phyloP scores from a whole-genome alignment of 2,329 filamentous ascomycete genomes.

The Aureobasidium sp. region DNA sequence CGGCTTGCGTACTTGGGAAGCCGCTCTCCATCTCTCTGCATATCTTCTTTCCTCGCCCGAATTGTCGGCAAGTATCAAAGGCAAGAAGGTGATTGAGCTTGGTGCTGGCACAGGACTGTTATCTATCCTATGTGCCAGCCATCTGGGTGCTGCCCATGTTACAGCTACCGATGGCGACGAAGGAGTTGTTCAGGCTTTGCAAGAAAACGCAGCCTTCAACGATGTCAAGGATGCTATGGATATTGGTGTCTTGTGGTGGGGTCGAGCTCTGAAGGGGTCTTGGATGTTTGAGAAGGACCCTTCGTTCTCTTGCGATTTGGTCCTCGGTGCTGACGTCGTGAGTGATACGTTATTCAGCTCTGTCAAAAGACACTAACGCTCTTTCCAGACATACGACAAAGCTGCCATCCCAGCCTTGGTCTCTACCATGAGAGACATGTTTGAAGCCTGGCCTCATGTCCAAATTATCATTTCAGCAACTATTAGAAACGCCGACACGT shows the following conservation, averaged over 20 bases:
- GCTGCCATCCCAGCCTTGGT: slow-evolving; percentile 57
- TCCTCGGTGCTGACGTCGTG: slow-evolving; percentile 68
- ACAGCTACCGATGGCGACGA: slow-evolving; percentile 69
- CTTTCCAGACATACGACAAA: slow-evolving; percentile 59
- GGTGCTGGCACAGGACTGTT: slow-evolving; percentile 72
- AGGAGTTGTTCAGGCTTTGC: slow-evolving; percentile 60
- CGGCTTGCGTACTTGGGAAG: slow-evolving; percentile 75
- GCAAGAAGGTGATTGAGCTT: slow-evolving; percentile 61
- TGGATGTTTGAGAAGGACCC: slow-evolving; percentile 49
- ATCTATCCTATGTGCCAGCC: slow-evolving; percentile 65
- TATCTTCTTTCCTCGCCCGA: slow-evolving; percentile 49
- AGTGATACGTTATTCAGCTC: slow-evolving; percentile 22
- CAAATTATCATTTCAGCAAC: slow-evolving; percentile 63
- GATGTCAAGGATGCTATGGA: slow-evolving; percentile 45
- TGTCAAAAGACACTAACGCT: neutral
- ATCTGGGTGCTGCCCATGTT: slow-evolving; percentile 53
- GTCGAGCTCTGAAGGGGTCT: slow-evolving; percentile 50
- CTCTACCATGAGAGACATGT: slow-evolving; percentile 56
- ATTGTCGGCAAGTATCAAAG: slow-evolving; percentile 37
- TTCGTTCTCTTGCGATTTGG: slow-evolving; percentile 48
- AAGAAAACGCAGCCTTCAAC: slow-evolving; percentile 64
- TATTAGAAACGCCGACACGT: slow-evolving; percentile 63
- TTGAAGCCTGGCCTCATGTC: slow-evolving; percentile 49
- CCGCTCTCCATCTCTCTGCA: slow-evolving; percentile 64
- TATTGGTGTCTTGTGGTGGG: slow-evolving; percentile 58